phyloP scores from a whole-genome alignment of 1,139 yeast genomes.

The Scheffersomyces segobiensis region DNA sequence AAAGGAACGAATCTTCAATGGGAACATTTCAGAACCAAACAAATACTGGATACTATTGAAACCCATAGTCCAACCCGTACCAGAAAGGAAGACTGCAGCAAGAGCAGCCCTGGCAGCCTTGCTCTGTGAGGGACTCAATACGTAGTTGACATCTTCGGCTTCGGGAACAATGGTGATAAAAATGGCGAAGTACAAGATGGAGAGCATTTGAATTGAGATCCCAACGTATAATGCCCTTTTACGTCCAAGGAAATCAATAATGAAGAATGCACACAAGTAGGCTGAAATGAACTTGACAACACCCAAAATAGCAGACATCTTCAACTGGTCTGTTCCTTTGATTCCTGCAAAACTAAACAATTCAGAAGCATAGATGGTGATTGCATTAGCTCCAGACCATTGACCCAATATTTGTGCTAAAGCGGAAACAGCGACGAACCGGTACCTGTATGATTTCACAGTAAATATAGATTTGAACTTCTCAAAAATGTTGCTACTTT shows the following conservation, averaged over 20 bases:
- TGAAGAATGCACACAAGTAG: conserved; percentile 46
- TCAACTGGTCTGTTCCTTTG: conserved; percentile 34
- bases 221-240: conserved; percentile 42
- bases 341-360: conserved; percentile 55
- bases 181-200: conserved; percentile 43
- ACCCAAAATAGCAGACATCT: conserved; percentile 51
- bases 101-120: conserved; percentile 52
- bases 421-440: conserved; percentile 45
- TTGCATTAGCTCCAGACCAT: conserved; percentile 64
- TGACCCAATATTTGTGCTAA: conserved; percentile 56
- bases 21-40: conserved; percentile 60
- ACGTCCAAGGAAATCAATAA: conserved; percentile 50
- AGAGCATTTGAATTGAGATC: conserved; percentile 31
- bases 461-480: conserved; percentile 34
- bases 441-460: conserved; percentile 40
- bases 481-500: conserved; percentile 23
- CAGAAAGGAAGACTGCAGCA: conserved; percentile 53
- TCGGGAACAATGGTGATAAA: conserved; percentile 49
- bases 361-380: conserved; percentile 47
- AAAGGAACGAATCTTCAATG: conserved; percentile 52
- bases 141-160: conserved; percentile 31
- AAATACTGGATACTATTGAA: conserved; percentile 62
- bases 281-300: conserved; percentile 48
- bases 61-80: conserved; percentile 65
- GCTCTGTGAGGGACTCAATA: conserved; percentile 28